Evolutionary conservation across 2,329 filamentous ascomycete genomes (phyloP), one percentile per base, ranked within the genome.

Genomic region (Nemania serpens): DNA sequence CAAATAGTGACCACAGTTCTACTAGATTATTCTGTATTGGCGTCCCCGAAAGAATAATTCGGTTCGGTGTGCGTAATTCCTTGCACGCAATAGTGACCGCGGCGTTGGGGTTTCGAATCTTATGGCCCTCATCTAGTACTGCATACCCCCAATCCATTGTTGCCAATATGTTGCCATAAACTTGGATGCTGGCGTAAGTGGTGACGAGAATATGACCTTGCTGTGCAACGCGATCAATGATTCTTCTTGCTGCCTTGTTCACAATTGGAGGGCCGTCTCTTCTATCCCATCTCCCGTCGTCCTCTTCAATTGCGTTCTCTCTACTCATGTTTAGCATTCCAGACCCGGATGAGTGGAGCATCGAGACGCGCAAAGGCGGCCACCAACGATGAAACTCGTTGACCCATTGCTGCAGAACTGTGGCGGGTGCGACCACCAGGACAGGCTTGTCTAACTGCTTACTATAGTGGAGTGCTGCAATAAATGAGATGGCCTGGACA

Each of bases 301-400:
- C 74, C 75, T 88, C 78, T n/a, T 81, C 79, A 2, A 80, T 73
- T 20, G 71, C 75, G 33, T 85, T 85, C 74, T 94, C 91, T 51
- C 82, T 81, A 36, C 80, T 81, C 22, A 96, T 81, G 66, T 96
- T 93, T 55, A 97, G 79, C 94, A 99, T 98, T 17, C 95, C 96
- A 74, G 93, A 98, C 2, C 95, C 95, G 4, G 95, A 97, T 0
- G 92, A 92, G 73, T 99, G 95, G 50, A 99, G 75, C 63, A 99
- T 98, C 0, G 93, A 96, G 5, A 99, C 95, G 43, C 96, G 86
- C 34, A 99, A 81, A n/a, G 95, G 89, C n/a, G 95, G 95, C 96
- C 96, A 99, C 96, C 96, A 99, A 12, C 89, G 88, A 76, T 99
- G 96, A 69, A 99, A 98, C 72, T 99, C 95, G 66, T 96, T 96